Percentiles rank a stretch among this genome's conserved stretches.
These are phyloP conservation scores for Nicotiana benthamiana DNA, from an alignment of 257 asterid genomes.

Conservation along the genomic window DNA sequence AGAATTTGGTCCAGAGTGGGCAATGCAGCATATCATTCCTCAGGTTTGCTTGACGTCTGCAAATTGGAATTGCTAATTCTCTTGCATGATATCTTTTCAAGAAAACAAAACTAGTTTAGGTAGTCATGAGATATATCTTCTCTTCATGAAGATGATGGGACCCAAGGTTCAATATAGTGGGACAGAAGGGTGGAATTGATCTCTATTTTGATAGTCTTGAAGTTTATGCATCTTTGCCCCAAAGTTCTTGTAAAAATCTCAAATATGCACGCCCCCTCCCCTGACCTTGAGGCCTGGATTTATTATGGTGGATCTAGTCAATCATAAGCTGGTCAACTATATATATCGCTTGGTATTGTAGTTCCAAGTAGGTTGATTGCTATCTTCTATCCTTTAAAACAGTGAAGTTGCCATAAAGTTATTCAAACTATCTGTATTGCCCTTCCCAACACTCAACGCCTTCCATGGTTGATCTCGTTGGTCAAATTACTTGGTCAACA, in stretches of 20 bases:
- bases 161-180: background rate
- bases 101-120: background rate
- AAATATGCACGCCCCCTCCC: background rate
- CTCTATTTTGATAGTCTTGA: background rate
- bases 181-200: background rate
- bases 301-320: background rate
- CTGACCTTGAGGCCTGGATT: background rate
- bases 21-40: slow-evolving; percentile 58
- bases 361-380: background rate
- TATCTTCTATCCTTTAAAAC: background rate
- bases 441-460: background rate
- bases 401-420: background rate
- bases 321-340: background rate
- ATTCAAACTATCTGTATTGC: background rate
- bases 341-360: too few relatives aligned
- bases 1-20: slow-evolving; percentile 61
- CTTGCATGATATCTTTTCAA: background rate
- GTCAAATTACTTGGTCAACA: background rate
- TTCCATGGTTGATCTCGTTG: background rate
- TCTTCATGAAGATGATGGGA: background rate
- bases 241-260: background rate
- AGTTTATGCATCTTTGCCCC: background rate
- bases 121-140: background rate
- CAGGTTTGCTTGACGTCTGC: slow-evolving; percentile 31
- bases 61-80: background rate